phyloP scores from a whole-genome alignment of 495 filamentous ascomycete genomes.

The Lineolata rhizophorae region DNA sequence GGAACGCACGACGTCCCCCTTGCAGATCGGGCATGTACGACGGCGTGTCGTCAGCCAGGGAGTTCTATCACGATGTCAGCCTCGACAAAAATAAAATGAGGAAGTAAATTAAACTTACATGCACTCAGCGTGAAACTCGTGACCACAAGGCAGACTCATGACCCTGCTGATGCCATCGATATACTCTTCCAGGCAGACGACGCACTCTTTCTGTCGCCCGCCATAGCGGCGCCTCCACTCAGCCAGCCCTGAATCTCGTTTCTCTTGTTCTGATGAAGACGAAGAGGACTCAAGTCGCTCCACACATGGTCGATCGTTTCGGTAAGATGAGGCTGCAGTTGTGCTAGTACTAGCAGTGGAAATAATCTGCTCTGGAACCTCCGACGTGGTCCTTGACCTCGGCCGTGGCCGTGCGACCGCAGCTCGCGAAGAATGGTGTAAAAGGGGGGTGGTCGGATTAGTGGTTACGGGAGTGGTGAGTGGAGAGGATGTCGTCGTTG shows the following conservation, averaged over 20 bases:
- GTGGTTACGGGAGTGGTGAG: constrained; percentile 31
- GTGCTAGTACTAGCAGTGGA: too few relatives aligned
- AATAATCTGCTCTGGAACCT: constrained; percentile 14
- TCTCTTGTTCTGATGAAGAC: constrained; percentile 33
- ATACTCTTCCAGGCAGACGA: constrained; percentile 96
- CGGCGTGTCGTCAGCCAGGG: constrained; percentile 94
- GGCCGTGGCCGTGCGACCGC: constrained; percentile 28
- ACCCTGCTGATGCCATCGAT: constrained; percentile 83
- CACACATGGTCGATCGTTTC: too few relatives aligned
- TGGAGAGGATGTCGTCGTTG: constrained; percentile 32
- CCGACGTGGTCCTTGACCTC: constrained; percentile 43
- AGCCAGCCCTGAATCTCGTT: constrained; percentile 22
- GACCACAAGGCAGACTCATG: constrained; percentile 96
- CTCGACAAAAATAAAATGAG: constrained; percentile 3
- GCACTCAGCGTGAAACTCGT: constrained; percentile 96
- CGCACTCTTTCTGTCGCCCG: constrained; percentile 76
- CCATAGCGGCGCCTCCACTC: constrained; percentile 64
- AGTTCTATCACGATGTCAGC: constrained; percentile 35
- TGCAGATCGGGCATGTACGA: constrained; percentile 93
- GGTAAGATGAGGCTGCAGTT: too few relatives aligned
- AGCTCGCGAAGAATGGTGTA: constrained; percentile 6
- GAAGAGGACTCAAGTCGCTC: too few relatives aligned
- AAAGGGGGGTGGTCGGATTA: constrained; percentile 46
- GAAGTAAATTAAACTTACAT: constrained; percentile 49
- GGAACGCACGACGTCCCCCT: constrained; percentile 87